Conservation (phyloP, 2,329 filamentous ascomycete species). For the Neonectria sp. region DNA sequence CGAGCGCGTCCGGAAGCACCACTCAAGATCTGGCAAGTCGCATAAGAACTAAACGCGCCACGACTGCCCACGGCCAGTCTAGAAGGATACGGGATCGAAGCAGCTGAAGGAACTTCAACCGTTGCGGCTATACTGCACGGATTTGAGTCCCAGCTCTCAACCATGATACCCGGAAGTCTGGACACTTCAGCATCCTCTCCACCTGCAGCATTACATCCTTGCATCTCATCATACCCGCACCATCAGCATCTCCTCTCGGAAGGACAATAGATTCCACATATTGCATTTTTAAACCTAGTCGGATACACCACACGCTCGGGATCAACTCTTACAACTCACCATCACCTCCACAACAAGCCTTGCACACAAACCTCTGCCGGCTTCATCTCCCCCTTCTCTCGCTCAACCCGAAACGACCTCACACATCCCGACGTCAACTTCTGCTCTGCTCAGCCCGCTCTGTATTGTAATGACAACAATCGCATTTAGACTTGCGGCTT, state of each 20-base stretch:
- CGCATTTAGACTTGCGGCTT: conserved; percentile 41
- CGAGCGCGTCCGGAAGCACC: conserved; percentile 54
- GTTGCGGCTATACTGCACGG: conserved; percentile 7
- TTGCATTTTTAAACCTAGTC: conserved; percentile 5
- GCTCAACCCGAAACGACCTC: conserved; percentile 23
- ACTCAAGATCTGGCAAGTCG: conserved; percentile 47
- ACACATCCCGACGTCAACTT: conserved; percentile 15
- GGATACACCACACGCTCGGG: conserved; percentile 23
- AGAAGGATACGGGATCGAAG: neutral
- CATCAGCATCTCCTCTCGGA: conserved; percentile 37
- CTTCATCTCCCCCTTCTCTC: conserved; percentile 21
- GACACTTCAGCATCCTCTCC: conserved; percentile 1
- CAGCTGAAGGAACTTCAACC: conserved; percentile 2
- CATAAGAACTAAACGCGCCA: conserved; percentile 49
- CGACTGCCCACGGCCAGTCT: neutral
- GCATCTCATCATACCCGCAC: conserved; percentile 15
- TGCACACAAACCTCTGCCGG: conserved; percentile 17
- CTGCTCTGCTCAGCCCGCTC: conserved; percentile 26
- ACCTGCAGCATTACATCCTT: conserved; percentile 1
- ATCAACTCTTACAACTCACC: conserved; percentile 10
- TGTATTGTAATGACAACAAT: conserved; percentile 32
- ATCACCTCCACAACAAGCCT: conserved; percentile 19
- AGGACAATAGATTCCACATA: conserved; percentile 42
- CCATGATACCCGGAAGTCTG: conserved; percentile 42
- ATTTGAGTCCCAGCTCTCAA: conserved; percentile 18